Conservation (phyloP, 352 stramenopile species). For the Thraustochytrium striatum region DNA sequence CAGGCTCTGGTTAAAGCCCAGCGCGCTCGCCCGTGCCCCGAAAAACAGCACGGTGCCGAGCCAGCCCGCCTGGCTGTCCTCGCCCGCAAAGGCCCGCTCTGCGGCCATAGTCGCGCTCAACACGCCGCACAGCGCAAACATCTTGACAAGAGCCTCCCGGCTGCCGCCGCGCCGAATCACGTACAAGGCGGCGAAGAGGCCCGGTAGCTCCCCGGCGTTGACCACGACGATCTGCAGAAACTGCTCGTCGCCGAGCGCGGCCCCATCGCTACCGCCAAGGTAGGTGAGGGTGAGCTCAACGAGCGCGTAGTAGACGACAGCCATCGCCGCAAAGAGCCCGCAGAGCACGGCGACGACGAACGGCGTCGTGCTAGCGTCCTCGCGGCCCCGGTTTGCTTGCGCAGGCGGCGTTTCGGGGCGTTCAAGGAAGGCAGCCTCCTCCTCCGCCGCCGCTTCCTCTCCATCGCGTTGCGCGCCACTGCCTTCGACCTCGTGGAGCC, state of each 20-base stretch:
- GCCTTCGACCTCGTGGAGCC: not conserved
- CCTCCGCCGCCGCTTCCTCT: not conserved
- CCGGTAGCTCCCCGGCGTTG: slow-evolving; percentile 12
- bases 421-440: not conserved
- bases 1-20: slow-evolving; percentile 26
- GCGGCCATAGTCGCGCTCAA: not conserved
- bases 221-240: slow-evolving; percentile 11
- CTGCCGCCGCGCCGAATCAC: not conserved
- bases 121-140: not conserved
- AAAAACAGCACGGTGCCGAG: not conserved
- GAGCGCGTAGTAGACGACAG: slow-evolving; percentile 24
- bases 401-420: not conserved
- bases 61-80: not conserved
- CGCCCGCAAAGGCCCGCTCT: not conserved
- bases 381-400: not conserved
- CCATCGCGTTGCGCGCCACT: not conserved
- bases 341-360: not conserved
- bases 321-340: slow-evolving; percentile 18
- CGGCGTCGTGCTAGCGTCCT: too few relatives aligned
- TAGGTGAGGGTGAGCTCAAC: slow-evolving; percentile 14
- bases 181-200: not conserved
- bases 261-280: not conserved
- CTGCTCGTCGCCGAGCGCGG: not conserved
- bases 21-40: not conserved
- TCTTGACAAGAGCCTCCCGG: not conserved